Evolutionary conservation across 768 basidiomycete genomes (phyloP), one percentile per base, ranked within the genome.

Genomic region (Porphyrellus cyaneotinctus): DNA sequence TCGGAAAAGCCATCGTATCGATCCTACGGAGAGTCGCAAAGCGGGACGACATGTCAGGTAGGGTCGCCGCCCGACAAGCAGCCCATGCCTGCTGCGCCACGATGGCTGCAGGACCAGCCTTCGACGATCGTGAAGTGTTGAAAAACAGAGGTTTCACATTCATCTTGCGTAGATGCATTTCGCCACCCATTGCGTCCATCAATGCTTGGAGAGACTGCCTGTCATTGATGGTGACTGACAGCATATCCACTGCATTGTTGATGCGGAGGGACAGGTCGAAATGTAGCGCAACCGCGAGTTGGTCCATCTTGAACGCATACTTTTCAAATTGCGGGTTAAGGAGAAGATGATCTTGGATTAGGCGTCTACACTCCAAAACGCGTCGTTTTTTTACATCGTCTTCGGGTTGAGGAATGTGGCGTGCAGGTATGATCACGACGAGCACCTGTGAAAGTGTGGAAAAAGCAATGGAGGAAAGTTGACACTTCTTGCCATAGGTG

Each of bases 301-400:
- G 69, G 55, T 81, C 80, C 78, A 79, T 77, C 31, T 65, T 62
- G 41, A 82, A 78, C 0, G 74, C 72, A 43, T 69, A 64, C 52
- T 77, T 79, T 15, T 49, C 57, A 24, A 65, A 49, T 2, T 54
- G 30, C 0, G 60, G 18, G 31, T 71, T 51, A 41, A 66, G 58
- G 5, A 80, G 56, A 38, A 80, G 64, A 7, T 43, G 42, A 10
- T 67, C 58, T 43, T 67, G 53, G 8, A 80, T 58, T 5, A 71
- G 53, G 3, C 44, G 38, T 15, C 65, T 64, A 24, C 51, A 57
- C 37, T 43, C 46, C 10, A 37, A 23, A 6, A 58, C 32, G 6
- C 42, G 30, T 23, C 6, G 54, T 28, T 13, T 42, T n/a, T 56
- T 51, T 23, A 39, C 13, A 9, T 50, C 28, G 1, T 36, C 14